Conservation (phyloP, 1,284 basidiomycete species). For the Ceratobasidium sp. region DNA sequence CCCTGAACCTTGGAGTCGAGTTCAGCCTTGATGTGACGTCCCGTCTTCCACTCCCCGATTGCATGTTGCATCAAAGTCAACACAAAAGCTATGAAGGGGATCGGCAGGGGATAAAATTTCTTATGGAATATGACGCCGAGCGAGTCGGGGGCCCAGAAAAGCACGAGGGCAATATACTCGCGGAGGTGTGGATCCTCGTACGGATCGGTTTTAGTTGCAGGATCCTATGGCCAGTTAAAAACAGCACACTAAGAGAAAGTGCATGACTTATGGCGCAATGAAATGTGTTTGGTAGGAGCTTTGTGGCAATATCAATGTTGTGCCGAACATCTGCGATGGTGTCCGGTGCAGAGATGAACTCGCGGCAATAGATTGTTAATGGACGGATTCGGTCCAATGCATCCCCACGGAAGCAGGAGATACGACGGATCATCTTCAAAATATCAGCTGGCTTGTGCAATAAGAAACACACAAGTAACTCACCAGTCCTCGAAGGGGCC, state of each 20-base stretch:
- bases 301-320: not conserved
- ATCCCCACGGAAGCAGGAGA: slow-evolving; percentile 6
- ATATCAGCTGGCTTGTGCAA: not conserved
- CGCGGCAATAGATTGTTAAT: not conserved
- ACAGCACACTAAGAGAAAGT: no score
- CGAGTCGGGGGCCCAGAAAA: not conserved
- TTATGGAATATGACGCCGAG: slow-evolving; percentile 3
- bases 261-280: not conserved
- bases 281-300: not conserved
- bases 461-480: not conserved
- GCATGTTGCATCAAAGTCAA: slow-evolving; percentile 23
- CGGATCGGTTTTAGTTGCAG: not conserved
- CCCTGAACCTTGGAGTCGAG: not conserved
- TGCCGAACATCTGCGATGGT: not conserved
- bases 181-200: not conserved
- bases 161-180: not conserved
- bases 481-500: not conserved
- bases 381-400: not conserved
- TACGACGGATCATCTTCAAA: slow-evolving; percentile 1
- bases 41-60: slow-evolving; percentile 11
- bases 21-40: not conserved
- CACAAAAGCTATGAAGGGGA: slow-evolving; percentile 1
- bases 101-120: not conserved
- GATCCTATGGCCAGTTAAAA: not conserved
- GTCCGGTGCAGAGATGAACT: not conserved